phyloP scores from a whole-genome alignment of 2,329 filamentous ascomycete genomes.

The Curvularia sp. region DNA sequence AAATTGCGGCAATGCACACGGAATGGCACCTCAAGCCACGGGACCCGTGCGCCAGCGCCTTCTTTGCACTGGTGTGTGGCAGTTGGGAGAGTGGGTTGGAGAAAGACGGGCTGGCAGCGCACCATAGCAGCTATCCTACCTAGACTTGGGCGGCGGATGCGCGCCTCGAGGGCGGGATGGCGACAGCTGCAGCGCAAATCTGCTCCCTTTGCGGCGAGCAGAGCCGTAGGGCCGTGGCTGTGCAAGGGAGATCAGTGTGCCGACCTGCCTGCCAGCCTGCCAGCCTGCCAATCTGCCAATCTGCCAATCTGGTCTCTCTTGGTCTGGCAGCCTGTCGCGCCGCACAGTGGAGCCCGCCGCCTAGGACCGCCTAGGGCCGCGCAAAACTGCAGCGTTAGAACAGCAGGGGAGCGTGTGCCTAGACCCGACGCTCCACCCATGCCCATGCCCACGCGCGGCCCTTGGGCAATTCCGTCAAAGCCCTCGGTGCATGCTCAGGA shows the following conservation, averaged over 20 bases:
- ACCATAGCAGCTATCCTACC: too few species aligned
- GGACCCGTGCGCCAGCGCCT: constrained; percentile 30
- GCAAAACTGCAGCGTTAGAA: constrained; percentile 31
- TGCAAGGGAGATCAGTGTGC: constrained; percentile 31
- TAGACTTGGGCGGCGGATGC: background rate
- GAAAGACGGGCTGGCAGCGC: too few species aligned
- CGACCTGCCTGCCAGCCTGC: too few species aligned
- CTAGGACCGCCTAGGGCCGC: too few species aligned
- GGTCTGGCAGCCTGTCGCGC: constrained; percentile 2
- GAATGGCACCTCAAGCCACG: constrained; percentile 32
- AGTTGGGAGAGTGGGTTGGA: too few species aligned
- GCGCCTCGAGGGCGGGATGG: constrained; percentile 32
- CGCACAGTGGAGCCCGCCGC: constrained; percentile 18
- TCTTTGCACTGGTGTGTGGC: constrained; percentile 13
- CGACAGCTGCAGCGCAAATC: constrained; percentile 47
- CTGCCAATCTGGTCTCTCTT: too few species aligned
- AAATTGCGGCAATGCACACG: constrained; percentile 38
- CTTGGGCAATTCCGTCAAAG: constrained; percentile 31
- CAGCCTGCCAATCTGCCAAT: too few species aligned
- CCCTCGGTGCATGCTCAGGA: constrained; percentile 24
- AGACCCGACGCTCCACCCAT: constrained; percentile 35
- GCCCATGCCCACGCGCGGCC: constrained; percentile 39
- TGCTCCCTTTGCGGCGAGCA: constrained; percentile 32
- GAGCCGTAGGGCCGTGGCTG: constrained; percentile 49
- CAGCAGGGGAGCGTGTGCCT: constrained; percentile 27